These are phyloP conservation scores for Quercus rubra DNA, from an alignment of 306 rosid species.

Conservation along the genomic window DNA sequence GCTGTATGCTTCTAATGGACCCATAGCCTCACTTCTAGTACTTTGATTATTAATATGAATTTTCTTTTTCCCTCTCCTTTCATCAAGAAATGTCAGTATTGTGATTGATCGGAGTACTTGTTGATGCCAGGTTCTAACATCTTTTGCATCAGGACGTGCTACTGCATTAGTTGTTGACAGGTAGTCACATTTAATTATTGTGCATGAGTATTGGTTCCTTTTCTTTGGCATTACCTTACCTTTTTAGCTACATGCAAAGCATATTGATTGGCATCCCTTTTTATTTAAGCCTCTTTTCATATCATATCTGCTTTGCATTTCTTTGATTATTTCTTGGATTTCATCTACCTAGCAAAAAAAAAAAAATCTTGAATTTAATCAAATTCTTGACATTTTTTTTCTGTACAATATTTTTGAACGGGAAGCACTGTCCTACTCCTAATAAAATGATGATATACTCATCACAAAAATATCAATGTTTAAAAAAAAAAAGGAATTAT, in stretches of 20 bases:
- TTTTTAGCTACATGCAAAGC: neutral
- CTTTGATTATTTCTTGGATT: neutral
- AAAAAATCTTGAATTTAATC: neutral
- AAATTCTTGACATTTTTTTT: neutral
- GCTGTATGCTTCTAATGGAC: slow-evolving; percentile 58
- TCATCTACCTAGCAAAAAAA: neutral
- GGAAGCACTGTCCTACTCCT: too few species aligned
- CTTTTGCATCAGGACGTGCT: slow-evolving; percentile 99
- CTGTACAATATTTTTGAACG: neutral
- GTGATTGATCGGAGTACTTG: slow-evolving; percentile 12
- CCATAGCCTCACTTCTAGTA: slow-evolving; percentile 15
- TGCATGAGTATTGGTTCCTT: slow-evolving; percentile 8
- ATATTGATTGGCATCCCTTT: neutral
- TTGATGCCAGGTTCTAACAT: slow-evolving; percentile 75
- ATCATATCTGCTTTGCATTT: neutral
- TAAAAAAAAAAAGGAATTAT: neutral
- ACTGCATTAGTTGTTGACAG: slow-evolving; percentile 94
- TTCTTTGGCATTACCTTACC: neutral
- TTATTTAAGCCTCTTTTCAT: neutral
- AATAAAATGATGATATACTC: too few species aligned
- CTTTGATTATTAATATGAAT: slow-evolving; percentile 1
- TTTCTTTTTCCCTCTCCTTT: slow-evolving; percentile 12
- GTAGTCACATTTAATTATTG: slow-evolving; percentile 40
- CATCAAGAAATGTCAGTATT: neutral
- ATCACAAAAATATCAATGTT: neutral